Conservation (phyloP, 495 filamentous ascomycete genomes). For the Usnea hakonensis region DNA sequence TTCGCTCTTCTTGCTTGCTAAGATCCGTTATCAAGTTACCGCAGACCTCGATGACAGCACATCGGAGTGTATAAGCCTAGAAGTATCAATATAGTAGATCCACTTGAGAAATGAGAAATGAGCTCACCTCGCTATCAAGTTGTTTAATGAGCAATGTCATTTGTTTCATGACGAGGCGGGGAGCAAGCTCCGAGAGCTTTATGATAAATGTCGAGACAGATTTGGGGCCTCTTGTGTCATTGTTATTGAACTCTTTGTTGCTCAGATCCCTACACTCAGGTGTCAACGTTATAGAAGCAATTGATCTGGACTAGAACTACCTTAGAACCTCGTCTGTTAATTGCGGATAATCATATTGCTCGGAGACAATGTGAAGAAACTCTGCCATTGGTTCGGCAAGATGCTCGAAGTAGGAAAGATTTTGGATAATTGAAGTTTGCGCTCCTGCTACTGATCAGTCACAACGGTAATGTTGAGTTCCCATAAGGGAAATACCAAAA, state of each 20-base stretch:
- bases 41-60: constrained; percentile 92
- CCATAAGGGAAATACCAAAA: constrained; percentile 59
- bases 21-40: constrained; percentile 92
- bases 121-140: constrained; percentile 77
- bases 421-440: constrained; percentile 96
- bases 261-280: constrained; percentile 62
- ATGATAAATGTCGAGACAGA: constrained; percentile 95
- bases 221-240: constrained; percentile 90
- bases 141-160: constrained; percentile 91
- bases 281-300: constrained; percentile 21
- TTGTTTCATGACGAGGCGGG: constrained; percentile 90
- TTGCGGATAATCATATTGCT: constrained; percentile 98
- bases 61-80: constrained; percentile 86
- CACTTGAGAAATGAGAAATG: not conserved
- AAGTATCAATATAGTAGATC: constrained; percentile 16
- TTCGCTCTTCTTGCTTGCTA: constrained; percentile 80
- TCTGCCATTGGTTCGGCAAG: constrained; percentile 98
- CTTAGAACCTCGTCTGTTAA: constrained; percentile 84
- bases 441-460: constrained; percentile 54
- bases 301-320: constrained; percentile 25
- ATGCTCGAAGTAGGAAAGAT: constrained; percentile 96
- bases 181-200: constrained; percentile 91
- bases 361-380: constrained; percentile 88
- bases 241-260: constrained; percentile 96
- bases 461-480: not conserved